Percentiles rank a stretch among this genome's conserved stretches.
Evolutionary conservation across 1,284 basidiomycete species (phyloP).

Genomic region (Xanthoconium separans): DNA sequence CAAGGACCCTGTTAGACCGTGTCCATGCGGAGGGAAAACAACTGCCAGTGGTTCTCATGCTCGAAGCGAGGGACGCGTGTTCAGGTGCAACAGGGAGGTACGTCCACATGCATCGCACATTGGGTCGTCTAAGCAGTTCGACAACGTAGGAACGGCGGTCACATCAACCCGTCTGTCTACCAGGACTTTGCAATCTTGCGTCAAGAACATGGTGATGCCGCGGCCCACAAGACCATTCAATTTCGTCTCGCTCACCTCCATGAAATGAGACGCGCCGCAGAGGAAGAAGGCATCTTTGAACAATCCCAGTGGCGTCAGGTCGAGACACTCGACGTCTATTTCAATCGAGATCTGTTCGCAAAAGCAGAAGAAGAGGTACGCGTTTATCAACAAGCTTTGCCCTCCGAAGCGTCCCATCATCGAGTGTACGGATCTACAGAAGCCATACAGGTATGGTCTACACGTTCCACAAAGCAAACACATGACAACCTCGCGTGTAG

Average conservation of each 20-base stretch:
- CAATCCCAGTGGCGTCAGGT: conserved; percentile 42
- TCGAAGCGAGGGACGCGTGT: conserved; percentile 68
- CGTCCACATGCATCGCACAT: conserved; percentile 7
- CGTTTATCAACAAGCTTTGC: conserved; percentile 39
- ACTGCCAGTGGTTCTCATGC: conserved; percentile 50
- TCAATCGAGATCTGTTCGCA: conserved; percentile 33
- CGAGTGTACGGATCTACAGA: conserved; percentile 33
- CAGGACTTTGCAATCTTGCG: conserved; percentile 25
- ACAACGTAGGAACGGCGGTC: conserved; percentile 29
- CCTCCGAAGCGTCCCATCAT: conserved; percentile 37
- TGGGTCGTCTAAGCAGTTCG: not conserved
- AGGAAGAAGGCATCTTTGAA: conserved; percentile 31
- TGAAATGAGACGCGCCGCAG: conserved; percentile 26
- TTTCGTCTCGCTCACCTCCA: conserved; percentile 35
- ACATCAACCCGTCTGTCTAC: conserved; percentile 28
- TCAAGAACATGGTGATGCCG: conserved; percentile 19
- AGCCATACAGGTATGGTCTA: conserved; percentile 34
- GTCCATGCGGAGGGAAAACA: conserved; percentile 23
- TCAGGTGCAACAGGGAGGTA: conserved; percentile 71
- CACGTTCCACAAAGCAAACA: not conserved
- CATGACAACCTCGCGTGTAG: conserved; percentile 21
- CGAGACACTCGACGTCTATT: conserved; percentile 43
- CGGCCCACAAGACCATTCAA: conserved; percentile 22
- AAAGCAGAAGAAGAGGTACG: conserved; percentile 34
- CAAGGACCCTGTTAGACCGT: conserved; percentile 49